Evolutionary conservation across 176 grass and related monocot genomes (phyloP).

Genomic region (Poa pratensis): DNA sequence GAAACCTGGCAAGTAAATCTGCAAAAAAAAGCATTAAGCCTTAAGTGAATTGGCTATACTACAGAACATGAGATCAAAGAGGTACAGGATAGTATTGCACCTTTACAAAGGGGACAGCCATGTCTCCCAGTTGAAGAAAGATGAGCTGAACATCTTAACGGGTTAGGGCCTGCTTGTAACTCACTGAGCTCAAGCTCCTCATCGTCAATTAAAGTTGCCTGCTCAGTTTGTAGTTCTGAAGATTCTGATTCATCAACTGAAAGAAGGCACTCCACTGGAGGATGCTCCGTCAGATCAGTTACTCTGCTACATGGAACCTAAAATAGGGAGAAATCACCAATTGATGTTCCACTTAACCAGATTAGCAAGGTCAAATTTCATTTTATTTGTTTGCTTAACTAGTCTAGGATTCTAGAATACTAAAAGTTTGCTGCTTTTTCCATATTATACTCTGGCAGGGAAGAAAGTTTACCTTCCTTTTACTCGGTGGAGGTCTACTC

Average conservation of each 20-base stretch:
- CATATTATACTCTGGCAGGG: neutral
- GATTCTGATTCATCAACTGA: constrained; percentile 60
- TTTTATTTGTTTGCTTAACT: neutral
- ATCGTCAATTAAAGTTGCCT: constrained; percentile 70
- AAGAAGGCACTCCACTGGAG: constrained; percentile 72
- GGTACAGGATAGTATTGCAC: constrained; percentile 24
- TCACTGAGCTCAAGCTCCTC: constrained; percentile 95
- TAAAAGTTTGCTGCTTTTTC: neutral
- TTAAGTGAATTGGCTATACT: constrained; percentile 22
- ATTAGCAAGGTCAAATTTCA: constrained; percentile 3
- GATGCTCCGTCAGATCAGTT: constrained; percentile 49
- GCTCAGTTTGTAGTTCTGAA: constrained; percentile 56
- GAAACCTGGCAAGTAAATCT: constrained; percentile 98
- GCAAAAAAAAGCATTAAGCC: constrained; percentile 29
- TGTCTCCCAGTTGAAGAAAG: constrained; percentile 87
- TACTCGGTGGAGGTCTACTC: constrained; percentile 47
- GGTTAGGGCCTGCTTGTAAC: constrained; percentile 87
- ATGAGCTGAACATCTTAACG: constrained; percentile 92
- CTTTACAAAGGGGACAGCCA: constrained; percentile 96
- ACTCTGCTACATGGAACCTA: constrained; percentile 65
- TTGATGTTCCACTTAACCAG: neutral
- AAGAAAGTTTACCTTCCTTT: constrained; percentile 67
- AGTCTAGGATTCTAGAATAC: constrained; percentile 18
- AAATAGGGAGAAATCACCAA: constrained; percentile 21
- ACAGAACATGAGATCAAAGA: constrained; percentile 25